Percentiles rank a stretch among this genome's conserved stretches.
phyloP scores from a whole-genome alignment of 768 basidiomycete genomes.

The Gymnopilus junonius region DNA sequence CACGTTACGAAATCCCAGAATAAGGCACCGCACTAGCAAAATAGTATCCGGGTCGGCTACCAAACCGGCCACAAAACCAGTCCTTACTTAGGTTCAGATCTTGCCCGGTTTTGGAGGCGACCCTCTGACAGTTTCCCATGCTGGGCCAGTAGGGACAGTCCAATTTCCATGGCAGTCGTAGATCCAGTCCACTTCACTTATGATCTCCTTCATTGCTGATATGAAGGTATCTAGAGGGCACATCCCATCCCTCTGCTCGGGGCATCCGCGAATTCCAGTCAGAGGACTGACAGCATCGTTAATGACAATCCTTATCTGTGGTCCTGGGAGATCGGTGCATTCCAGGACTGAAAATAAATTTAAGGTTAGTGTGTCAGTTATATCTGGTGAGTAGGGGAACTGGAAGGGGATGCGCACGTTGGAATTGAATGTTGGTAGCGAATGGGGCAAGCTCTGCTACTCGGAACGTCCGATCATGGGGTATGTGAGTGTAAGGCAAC shows the following conservation, averaged over 20 bases:
- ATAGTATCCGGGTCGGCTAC: not conserved
- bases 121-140: constrained; percentile 79
- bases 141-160: constrained; percentile 64
- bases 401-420: constrained; percentile 54
- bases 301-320: constrained; percentile 81
- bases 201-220: constrained; percentile 65
- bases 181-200: constrained; percentile 69
- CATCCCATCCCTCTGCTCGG: constrained; percentile 72
- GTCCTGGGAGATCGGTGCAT: constrained; percentile 52
- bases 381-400: not conserved
- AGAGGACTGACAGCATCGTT: constrained; percentile 89
- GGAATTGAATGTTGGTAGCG: constrained; percentile 88
- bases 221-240: constrained; percentile 79
- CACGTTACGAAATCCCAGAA: too few relatives aligned
- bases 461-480: constrained; percentile 66
- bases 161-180: constrained; percentile 82
- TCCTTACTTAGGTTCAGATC: not conserved
- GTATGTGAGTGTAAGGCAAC: constrained; percentile 75
- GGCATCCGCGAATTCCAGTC: constrained; percentile 77
- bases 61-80: not conserved
- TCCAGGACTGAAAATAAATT: constrained; percentile 55
- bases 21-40: not conserved
- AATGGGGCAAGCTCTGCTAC: constrained; percentile 84
- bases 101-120: constrained; percentile 47
- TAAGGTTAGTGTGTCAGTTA: constrained; percentile 10